Conservation (phyloP, 495 filamentous ascomycete genomes). For the Penicillium psychrofluorescens region DNA sequence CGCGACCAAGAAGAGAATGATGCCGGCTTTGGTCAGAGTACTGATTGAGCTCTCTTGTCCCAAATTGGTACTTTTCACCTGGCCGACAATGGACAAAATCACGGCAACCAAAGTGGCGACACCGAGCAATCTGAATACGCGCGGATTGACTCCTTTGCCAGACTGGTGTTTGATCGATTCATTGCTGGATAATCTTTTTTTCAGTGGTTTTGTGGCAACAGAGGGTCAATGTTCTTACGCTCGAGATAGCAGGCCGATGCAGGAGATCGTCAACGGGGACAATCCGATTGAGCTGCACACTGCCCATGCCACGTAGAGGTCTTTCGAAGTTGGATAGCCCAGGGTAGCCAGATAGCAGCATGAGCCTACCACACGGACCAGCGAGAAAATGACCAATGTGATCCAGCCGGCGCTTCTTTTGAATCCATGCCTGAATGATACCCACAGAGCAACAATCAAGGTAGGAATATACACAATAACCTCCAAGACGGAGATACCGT, state of each 20-base stretch:
- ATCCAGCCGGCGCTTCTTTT: constrained; percentile 22
- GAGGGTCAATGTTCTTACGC: constrained; percentile 6
- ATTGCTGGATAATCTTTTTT: constrained; percentile 3
- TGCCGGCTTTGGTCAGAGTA: constrained; percentile 7
- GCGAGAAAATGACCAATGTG: constrained; percentile 30
- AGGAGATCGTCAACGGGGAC: constrained; percentile 13
- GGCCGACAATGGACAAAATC: constrained; percentile 14
- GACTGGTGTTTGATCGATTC: constrained; percentile 14
- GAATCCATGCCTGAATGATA: constrained; percentile 35
- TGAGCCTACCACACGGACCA: constrained; percentile 28
- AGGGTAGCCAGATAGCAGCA: constrained; percentile 30
- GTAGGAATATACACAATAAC: constrained; percentile 26
- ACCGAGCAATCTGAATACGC: constrained; percentile 16
- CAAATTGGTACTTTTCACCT: not conserved
- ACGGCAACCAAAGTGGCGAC: constrained; percentile 9
- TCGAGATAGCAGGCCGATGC: constrained; percentile 12
- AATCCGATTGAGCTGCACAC: constrained; percentile 19
- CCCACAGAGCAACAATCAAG: constrained; percentile 21
- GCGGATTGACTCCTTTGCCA: constrained; percentile 6
- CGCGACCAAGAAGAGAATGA: constrained; percentile 12
- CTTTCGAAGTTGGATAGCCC: constrained; percentile 10
- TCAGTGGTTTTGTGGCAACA: too few species aligned
- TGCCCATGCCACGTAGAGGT: constrained; percentile 14
- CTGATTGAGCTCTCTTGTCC: not conserved
- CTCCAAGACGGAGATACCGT: constrained; percentile 30